These are phyloP conservation scores for Euphorbia schlechtendalii DNA, from an alignment of 441 rosid genomes.

Conservation along the genomic window DNA sequence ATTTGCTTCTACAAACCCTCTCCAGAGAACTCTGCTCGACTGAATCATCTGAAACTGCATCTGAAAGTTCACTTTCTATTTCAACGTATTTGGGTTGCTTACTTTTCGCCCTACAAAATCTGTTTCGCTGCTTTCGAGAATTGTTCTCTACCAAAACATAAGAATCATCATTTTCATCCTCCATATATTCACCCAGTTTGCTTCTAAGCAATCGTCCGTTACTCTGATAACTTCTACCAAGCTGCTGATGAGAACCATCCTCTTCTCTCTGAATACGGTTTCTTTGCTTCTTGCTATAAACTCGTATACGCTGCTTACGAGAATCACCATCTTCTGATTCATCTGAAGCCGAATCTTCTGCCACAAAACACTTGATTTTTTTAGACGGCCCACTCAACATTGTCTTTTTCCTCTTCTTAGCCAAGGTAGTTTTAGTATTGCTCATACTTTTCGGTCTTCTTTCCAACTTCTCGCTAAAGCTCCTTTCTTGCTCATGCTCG, in stretches of 20 bases:
- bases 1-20: conserved; percentile 35
- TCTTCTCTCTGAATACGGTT: conserved; percentile 21
- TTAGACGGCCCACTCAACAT: conserved; percentile 34
- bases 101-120: conserved; percentile 25
- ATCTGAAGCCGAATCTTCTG: conserved; percentile 30
- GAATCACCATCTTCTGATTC: conserved; percentile 22
- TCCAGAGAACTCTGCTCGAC: conserved; percentile 34
- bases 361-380: conserved; percentile 36
- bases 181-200: conserved; percentile 37
- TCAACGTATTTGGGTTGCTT: conserved; percentile 30
- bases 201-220: conserved; percentile 36
- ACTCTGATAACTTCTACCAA: conserved; percentile 35
- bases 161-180: conserved; percentile 38
- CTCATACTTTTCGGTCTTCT: conserved; percentile 27
- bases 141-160: too few species aligned
- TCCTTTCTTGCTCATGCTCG: conserved; percentile 52
- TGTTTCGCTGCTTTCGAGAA: conserved; percentile 31
- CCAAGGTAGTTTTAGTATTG: conserved; percentile 33
- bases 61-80: conserved; percentile 28
- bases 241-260: conserved; percentile 42
- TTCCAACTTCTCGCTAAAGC: conserved; percentile 41
- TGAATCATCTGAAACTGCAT: conserved; percentile 35
- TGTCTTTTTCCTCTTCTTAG: conserved; percentile 59
- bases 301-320: conserved; percentile 18
- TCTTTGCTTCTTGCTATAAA: conserved; percentile 17